Conservation (phyloP, 768 basidiomycete genomes). For the Agrocybe pediades region DNA sequence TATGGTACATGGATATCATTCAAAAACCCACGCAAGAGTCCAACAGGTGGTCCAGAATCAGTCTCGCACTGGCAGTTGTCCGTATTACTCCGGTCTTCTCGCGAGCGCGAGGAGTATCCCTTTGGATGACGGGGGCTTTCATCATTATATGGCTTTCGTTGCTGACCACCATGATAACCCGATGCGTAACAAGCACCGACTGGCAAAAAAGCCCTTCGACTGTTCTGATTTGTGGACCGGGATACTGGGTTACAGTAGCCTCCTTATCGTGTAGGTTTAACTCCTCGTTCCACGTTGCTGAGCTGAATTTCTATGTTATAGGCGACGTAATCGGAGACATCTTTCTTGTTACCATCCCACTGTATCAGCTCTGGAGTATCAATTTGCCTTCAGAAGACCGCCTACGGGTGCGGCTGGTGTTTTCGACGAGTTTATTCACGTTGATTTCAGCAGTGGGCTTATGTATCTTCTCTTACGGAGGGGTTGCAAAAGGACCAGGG, state of each 20-base stretch:
- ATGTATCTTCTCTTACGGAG: conserved; percentile 3
- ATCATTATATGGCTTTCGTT: background rate
- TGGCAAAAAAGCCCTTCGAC: background rate
- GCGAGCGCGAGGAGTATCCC: background rate
- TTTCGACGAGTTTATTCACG: conserved; percentile 10
- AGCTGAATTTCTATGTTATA: background rate
- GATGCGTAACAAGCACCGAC: background rate
- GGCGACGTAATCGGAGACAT: conserved; percentile 4
- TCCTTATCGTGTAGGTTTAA: background rate
- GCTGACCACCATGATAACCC: background rate
- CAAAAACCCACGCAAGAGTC: background rate
- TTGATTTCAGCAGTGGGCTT: background rate
- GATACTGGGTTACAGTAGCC: background rate
- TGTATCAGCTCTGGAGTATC: conserved; percentile 6
- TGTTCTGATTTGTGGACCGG: conserved; percentile 3
- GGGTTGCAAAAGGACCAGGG: conserved; percentile 2
- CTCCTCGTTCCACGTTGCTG: background rate
- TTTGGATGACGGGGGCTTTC: background rate
- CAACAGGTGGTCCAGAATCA: conserved; percentile 13
- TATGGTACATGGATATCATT: background rate
- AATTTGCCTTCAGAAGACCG: conserved; percentile 1
- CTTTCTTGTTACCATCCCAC: background rate
- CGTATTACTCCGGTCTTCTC: conserved; percentile 4
- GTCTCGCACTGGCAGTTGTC: conserved; percentile 3
- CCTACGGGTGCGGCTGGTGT: conserved; percentile 5